Evolutionary conservation across 805 yeast species (phyloP), one percentile per base, ranked within the genome.

Genomic region (Wickerhamiella azyma): DNA sequence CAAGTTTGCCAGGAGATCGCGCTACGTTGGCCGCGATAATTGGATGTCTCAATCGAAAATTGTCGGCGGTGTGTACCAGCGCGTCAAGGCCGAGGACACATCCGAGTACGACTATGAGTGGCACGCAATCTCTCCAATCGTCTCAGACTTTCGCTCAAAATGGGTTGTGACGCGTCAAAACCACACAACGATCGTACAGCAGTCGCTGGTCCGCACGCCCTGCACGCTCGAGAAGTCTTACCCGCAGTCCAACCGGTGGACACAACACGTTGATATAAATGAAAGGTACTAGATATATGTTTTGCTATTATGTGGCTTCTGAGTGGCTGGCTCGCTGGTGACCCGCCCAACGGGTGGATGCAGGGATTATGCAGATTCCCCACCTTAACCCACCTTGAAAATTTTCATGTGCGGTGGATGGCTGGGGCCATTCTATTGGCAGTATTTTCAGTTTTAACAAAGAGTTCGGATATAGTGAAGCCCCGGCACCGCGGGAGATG

Each of bases 111-210:
- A 9, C 13, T 2, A 11, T 17, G 26, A 37, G 36, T 42, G 45
- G 45, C 14, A 17, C n/a, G 32, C 45, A 7, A 9, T 42, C 1
- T 13, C 18, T 5, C 45, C 45, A 2, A 26, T 36, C 2, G 28
- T 36, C 5, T 26, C 39, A 3, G 45, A 42, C 26, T 13, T 14
- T 26, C 39, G 35, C 14, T 10, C 28, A 2, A 42, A 28, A 42
- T 42, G 45, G 45, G n/a, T 42, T 9, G 40, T 36, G 14, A 29
- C 21, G 16, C 36, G 45, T 2, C 35, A 21, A 13, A 35, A 36
- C 36, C 33, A 26, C 26, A 42, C 39, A 17, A 26, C 33, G 5
- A 9, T 36, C 17, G 18, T 42, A 8, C 35, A 36, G 18, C 39
- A 36, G 28, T 37, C 45, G 1, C 18, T 42, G 3, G n/a, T 42